Evolutionary conservation across 1,284 basidiomycete genomes (phyloP).

Genomic region (Rhodotorula sp.): DNA sequence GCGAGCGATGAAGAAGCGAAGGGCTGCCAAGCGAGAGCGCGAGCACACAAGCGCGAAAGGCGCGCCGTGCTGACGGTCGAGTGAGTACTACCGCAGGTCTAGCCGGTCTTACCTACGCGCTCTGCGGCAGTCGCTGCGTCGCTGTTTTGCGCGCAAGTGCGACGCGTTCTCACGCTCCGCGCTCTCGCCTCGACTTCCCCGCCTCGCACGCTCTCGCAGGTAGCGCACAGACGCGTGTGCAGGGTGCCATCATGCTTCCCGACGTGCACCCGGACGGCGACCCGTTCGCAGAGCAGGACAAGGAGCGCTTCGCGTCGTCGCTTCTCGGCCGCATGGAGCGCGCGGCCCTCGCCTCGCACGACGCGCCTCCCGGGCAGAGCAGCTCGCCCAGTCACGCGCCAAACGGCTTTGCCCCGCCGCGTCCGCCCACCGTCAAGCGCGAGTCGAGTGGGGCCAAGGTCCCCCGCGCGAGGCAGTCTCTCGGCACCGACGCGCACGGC

Average conservation of each 20-base stretch:
- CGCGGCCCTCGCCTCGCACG: constrained; percentile 8
- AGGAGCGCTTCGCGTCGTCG: neutral
- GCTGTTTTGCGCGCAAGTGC: too few species aligned
- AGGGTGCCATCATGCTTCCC: constrained; percentile 11
- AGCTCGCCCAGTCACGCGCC: too few species aligned
- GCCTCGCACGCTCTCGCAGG: neutral
- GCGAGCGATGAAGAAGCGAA: too few species aligned
- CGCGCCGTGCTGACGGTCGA: too few species aligned
- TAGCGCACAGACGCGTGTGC: neutral
- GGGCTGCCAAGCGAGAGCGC: too few species aligned
- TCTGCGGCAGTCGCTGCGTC: too few species aligned
- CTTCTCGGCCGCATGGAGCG: constrained; percentile 31
- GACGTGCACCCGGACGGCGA: constrained; percentile 40
- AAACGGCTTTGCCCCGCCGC: neutral
- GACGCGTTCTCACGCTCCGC: too few species aligned
- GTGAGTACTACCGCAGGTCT: too few species aligned
- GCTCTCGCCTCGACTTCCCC: neutral
- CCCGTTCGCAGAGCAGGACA: constrained; percentile 37
- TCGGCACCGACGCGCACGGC: constrained; percentile 8
- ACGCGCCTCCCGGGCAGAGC: neutral
- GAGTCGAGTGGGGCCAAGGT: neutral
- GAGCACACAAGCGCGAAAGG: too few species aligned
- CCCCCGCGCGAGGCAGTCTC: neutral
- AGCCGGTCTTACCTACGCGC: too few species aligned
- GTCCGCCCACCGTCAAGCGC: neutral